Conservation (phyloP, 495 filamentous ascomycete genomes). For the Xylaria curta region DNA sequence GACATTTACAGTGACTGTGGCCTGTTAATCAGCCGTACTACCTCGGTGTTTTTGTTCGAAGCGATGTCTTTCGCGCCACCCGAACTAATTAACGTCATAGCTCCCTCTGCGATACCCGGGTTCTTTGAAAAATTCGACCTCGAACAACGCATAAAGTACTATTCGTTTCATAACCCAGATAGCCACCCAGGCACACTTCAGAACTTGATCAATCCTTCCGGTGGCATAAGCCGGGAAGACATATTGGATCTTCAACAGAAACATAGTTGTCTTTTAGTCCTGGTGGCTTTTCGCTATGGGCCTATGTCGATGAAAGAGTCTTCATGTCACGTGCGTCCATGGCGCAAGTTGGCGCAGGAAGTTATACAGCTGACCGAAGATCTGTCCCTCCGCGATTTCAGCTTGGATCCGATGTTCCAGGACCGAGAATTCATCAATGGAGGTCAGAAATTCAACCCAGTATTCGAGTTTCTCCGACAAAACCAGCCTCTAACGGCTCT, state of each 20-base stretch:
- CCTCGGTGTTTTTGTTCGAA: background rate
- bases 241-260: background rate
- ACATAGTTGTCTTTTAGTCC: background rate
- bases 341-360: conserved; percentile 4
- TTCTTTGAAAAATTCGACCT: background rate
- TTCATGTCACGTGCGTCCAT: background rate
- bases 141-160: conserved; percentile 1
- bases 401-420: background rate
- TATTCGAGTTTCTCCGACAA: conserved; percentile 1
- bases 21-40: background rate
- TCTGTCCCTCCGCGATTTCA: background rate
- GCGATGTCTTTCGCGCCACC: background rate
- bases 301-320: background rate
- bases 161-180: background rate
- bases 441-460: background rate
- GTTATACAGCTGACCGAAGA: background rate
- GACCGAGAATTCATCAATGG: background rate
- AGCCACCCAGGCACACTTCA: background rate
- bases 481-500: background rate
- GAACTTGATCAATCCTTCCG: background rate
- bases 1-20: background rate
- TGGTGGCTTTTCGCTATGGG: background rate
- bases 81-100: background rate
- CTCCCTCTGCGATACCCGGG: background rate
- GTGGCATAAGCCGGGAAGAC: background rate